Conservation (phyloP, 2,329 filamentous ascomycete genomes). For the Teratosphaeria viscida region DNA sequence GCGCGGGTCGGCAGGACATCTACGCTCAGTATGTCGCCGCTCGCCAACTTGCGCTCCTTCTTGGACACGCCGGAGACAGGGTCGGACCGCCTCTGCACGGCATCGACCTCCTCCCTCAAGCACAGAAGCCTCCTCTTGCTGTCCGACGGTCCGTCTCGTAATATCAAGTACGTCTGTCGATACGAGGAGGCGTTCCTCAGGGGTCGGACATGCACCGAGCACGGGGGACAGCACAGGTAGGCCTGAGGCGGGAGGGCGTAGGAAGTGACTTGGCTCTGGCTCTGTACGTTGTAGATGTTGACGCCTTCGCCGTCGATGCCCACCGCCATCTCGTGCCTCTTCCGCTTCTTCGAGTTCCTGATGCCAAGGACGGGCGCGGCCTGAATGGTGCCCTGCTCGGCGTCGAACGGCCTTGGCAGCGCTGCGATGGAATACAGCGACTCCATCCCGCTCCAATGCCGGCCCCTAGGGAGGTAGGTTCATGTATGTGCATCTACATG, state of each 20-base stretch:
- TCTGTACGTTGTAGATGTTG: conserved; percentile 55
- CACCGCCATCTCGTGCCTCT: conserved; percentile 51
- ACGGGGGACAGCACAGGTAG: conserved; percentile 46
- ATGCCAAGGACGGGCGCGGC: conserved; percentile 43
- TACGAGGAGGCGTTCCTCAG: conserved; percentile 33
- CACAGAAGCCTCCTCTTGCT: conserved; percentile 43
- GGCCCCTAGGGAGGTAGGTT: neutral
- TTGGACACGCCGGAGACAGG: conserved; percentile 7
- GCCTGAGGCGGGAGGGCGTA: conserved; percentile 53
- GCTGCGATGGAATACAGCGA: conserved; percentile 32
- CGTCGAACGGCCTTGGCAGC: conserved; percentile 33
- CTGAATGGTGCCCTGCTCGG: conserved; percentile 29
- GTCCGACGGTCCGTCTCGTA: conserved; percentile 35
- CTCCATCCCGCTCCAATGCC: conserved; percentile 14
- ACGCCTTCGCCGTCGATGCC: conserved; percentile 51
- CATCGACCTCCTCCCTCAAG: conserved; percentile 40
- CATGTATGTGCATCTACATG: neutral
- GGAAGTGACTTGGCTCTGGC: conserved; percentile 48
- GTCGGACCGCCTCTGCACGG: conserved; percentile 18
- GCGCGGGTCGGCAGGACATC: conserved; percentile 6
- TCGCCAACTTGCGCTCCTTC: conserved; percentile 23
- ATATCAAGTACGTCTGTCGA: conserved; percentile 47
- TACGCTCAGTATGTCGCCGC: conserved; percentile 15
- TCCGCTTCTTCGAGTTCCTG: conserved; percentile 47
- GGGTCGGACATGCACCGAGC: conserved; percentile 45